Evolutionary conservation across 1,139 yeast genomes (phyloP).

Genomic region (Kazachstania sp.): DNA sequence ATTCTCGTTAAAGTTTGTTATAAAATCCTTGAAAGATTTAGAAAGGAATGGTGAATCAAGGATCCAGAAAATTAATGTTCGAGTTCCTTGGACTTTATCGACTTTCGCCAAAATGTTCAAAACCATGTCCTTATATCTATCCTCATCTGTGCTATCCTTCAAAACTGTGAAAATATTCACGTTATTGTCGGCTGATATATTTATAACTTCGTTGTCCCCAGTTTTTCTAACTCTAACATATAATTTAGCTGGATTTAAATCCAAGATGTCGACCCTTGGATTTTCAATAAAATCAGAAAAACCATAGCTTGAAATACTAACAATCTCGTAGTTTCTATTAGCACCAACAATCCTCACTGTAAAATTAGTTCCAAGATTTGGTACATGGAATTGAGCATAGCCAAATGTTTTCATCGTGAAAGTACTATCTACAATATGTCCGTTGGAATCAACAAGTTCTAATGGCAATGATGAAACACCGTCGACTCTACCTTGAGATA

Average conservation of each 20-base stretch:
- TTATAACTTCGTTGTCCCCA: not conserved
- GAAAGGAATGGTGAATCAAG: slow-evolving; percentile 66
- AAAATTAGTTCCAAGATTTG: slow-evolving; percentile 9
- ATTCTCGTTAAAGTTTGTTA: slow-evolving; percentile 52
- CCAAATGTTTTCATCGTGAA: slow-evolving; percentile 28
- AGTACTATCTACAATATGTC: slow-evolving; percentile 12
- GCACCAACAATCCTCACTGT: slow-evolving; percentile 16
- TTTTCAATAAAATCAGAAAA: slow-evolving; percentile 20
- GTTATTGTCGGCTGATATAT: slow-evolving; percentile 18
- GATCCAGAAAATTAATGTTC: slow-evolving; percentile 74
- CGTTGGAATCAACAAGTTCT: slow-evolving; percentile 15
- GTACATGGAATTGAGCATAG: slow-evolving; percentile 23
- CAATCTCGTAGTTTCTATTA: slow-evolving; percentile 17
- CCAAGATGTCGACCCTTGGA: slow-evolving; percentile 9
- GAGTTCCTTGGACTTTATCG: slow-evolving; percentile 40
- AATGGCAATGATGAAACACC: slow-evolving; percentile 23
- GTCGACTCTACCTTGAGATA: slow-evolving; percentile 20
- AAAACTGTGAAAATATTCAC: slow-evolving; percentile 81
- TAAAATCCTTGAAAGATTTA: slow-evolving; percentile 49
- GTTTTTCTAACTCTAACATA: slow-evolving; percentile 15
- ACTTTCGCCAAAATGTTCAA: slow-evolving; percentile 49
- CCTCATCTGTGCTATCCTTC: slow-evolving; percentile 70
- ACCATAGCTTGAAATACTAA: slow-evolving; percentile 18
- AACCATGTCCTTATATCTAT: slow-evolving; percentile 67
- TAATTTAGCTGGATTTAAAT: slow-evolving; percentile 15